A percentile compares a stretch with the other conserved stretches of the same genome.
These are phyloP conservation scores for Dictyostelium intermedium DNA, from an alignment of 78 protist genomes.

Conservation along the genomic window DNA sequence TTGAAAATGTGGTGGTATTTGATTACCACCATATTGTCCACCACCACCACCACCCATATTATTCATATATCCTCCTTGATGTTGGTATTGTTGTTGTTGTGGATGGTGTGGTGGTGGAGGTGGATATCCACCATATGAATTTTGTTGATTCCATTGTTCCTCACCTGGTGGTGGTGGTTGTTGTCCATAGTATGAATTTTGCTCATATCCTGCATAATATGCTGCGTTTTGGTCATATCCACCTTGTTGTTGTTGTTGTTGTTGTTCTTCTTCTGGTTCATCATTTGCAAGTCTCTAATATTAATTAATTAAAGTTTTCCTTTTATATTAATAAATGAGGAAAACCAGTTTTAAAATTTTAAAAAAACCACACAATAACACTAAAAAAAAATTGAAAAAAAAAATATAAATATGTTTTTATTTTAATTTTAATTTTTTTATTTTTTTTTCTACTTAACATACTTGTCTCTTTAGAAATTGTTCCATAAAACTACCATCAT, in stretches of 20 bases:
- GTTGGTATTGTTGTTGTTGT: neutral
- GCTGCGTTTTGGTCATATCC: neutral
- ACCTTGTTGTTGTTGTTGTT: conserved; percentile 5
- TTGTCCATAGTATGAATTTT: neutral
- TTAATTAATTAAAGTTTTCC: neutral
- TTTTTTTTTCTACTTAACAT: neutral
- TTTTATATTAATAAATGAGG: neutral
- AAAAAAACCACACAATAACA: neutral
- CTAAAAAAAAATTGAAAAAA: neutral
- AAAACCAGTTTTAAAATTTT: neutral
- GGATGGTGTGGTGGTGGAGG: neutral
- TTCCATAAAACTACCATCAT: conserved; percentile 81
- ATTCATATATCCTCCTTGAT: neutral
- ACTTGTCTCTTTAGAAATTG: conserved; percentile 61
- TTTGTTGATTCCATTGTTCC: neutral
- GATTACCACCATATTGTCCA: neutral
- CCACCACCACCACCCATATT: neutral
- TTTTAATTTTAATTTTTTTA: neutral
- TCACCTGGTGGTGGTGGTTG: conserved; percentile 17
- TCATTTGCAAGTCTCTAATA: conserved; percentile 6
- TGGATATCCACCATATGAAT: neutral
- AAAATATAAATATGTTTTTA: neutral
- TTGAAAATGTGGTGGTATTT: neutral
- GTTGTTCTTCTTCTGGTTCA: conserved; percentile 15
- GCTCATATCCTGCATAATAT: neutral